These are phyloP conservation scores for Russula compacta DNA, from an alignment of 768 basidiomycete genomes.

Conservation along the genomic window DNA sequence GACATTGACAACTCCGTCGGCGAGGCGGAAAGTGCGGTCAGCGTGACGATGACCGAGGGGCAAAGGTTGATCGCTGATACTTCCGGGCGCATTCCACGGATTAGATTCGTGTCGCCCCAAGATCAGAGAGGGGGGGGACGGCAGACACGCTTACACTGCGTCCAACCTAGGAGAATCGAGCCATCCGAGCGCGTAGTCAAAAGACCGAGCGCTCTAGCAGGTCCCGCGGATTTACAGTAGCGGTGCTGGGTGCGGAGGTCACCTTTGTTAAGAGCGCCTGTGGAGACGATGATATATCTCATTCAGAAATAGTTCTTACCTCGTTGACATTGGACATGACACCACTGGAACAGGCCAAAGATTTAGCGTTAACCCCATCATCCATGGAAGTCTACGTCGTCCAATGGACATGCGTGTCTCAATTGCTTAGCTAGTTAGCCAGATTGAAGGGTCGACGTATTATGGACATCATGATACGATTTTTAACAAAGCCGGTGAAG, in stretches of 20 bases:
- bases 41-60: neutral
- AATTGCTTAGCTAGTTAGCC: constrained; percentile 23
- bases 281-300: constrained; percentile 27
- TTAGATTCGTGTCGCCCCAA: neutral
- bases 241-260: constrained; percentile 28
- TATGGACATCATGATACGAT: constrained; percentile 35
- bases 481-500: constrained; percentile 33
- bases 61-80: neutral
- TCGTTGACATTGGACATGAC: constrained; percentile 35
- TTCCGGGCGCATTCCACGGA: neutral
- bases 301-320: constrained; percentile 28
- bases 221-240: constrained; percentile 1
- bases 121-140: neutral
- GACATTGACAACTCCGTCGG: too few relatives aligned
- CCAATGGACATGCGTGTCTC: constrained; percentile 29
- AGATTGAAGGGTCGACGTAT: constrained; percentile 22
- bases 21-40: too few relatives aligned
- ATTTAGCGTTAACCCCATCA: constrained; percentile 22
- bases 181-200: constrained; percentile 39
- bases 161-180: constrained; percentile 27
- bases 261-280: constrained; percentile 23
- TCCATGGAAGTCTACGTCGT: constrained; percentile 27
- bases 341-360: constrained; percentile 33
- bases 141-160: constrained; percentile 29
- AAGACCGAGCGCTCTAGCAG: constrained; percentile 23